Conservation (phyloP, 805 yeast genomes). For the Zygosaccharomyces gambellarensis region DNA sequence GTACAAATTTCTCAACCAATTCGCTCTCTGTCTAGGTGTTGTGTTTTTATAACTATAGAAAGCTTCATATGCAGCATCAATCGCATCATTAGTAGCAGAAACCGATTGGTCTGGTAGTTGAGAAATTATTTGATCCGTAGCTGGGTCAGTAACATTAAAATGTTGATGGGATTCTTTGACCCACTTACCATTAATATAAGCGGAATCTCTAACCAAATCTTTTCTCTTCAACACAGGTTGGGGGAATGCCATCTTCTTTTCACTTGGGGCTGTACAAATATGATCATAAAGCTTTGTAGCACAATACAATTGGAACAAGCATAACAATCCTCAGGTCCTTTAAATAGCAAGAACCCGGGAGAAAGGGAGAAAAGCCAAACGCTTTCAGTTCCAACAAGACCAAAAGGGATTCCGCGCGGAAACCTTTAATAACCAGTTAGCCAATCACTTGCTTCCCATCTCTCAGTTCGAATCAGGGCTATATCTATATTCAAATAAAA, state of each 20-base stretch:
- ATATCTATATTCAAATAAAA: neutral
- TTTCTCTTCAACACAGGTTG: constrained; percentile 40
- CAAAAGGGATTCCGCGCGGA: constrained; percentile 4
- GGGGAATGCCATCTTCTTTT: constrained; percentile 8
- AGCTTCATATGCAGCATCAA: constrained; percentile 44
- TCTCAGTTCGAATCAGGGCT: neutral
- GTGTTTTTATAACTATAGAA: constrained; percentile 45
- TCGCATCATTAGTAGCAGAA: constrained; percentile 53
- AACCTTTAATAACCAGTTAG: neutral
- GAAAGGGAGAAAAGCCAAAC: neutral
- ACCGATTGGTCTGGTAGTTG: constrained; percentile 59
- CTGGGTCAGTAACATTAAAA: constrained; percentile 75
- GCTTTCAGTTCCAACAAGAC: neutral
- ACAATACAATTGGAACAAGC: neutral
- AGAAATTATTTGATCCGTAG: constrained; percentile 53
- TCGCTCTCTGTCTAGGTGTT: constrained; percentile 46
- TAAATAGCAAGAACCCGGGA: neutral
- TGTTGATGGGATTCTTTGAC: constrained; percentile 39
- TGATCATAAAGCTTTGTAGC: neutral
- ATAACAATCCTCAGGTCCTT: neutral
- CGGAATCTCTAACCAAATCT: constrained; percentile 53
- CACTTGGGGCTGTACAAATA: neutral
- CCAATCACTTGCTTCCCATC: neutral
- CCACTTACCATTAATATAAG: constrained; percentile 76
- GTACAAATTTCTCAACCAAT: constrained; percentile 46